Evolutionary conservation across 164 flowering plant species (phyloP), one percentile per base, ranked within the genome.

Genomic region (Piper betle): DNA sequence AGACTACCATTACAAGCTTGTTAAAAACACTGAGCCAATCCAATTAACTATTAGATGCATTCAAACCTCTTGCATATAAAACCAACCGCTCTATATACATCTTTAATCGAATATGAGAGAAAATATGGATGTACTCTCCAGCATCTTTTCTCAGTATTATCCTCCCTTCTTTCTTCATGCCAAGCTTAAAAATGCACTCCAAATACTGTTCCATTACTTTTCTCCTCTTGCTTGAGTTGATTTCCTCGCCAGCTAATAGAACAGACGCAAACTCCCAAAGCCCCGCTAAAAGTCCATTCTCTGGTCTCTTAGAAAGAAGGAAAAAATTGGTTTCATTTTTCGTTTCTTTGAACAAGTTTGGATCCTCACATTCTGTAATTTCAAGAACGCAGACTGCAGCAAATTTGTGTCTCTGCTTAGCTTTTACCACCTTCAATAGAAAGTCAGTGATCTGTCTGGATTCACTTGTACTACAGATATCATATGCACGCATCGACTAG

Each of bases 181-280:
- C 79, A 63, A 87, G 76, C 50, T 74, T 70, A 61, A 89, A 84
- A 48, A 81, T 73, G 48, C 73, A 69, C 68, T 80, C 79, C 71
- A 93, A 64, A 66, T 74, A 81, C 37, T 66, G 50, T 66, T 93
- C 82, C 63, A 82, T 78, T 33, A 73, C 79, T 71, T 77, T 60
- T 73, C 86, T 87, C 71, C 96, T 88, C 17, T 71, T 54, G 19
- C 67, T 38, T 61, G 63, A 63, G 53, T 80, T 77, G 57, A 66
- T 66, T 74, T 81, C 61, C 16, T 62, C 86, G 70, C 77, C 79
- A 33, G 73, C 73, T 73, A 89, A 42, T 16, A 71, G 69, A 60
- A 87, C 87, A 40, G 97, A 84, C 59, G 98, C 97, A 64, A 93
- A 89, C 77, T 92, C 98, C 98, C 98, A 93, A 7, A 93, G 85